These are phyloP conservation scores for Ogataea hybrid DNA, from an alignment of 1,139 yeast genomes.

Conservation along the genomic window DNA sequence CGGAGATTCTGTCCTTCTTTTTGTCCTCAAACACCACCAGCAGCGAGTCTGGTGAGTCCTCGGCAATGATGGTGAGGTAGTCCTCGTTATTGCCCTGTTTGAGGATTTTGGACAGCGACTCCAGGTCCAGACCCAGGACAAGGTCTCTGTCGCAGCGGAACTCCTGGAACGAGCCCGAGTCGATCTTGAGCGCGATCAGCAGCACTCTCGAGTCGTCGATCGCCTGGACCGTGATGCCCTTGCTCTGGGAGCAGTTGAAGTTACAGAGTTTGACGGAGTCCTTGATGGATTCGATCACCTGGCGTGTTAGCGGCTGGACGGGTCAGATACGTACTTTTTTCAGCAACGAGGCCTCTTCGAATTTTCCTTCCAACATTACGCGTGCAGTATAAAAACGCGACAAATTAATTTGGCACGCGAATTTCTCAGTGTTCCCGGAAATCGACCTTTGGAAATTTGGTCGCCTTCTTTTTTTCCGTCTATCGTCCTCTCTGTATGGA, in stretches of 20 bases:
- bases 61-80: slow-evolving; percentile 83
- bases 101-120: slow-evolving; percentile 80
- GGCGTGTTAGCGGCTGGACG: slow-evolving; percentile 7
- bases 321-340: slow-evolving; percentile 53
- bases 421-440: not conserved
- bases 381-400: slow-evolving; percentile 12
- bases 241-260: slow-evolving; percentile 88
- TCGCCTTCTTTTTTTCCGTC: not conserved
- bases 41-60: slow-evolving; percentile 84
- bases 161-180: slow-evolving; percentile 85
- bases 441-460: slow-evolving; percentile 1
- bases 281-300: slow-evolving; percentile 85
- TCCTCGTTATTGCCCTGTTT: slow-evolving; percentile 92
- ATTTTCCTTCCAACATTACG: slow-evolving; percentile 92
- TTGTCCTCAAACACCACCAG: slow-evolving; percentile 87
- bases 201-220: slow-evolving; percentile 97
- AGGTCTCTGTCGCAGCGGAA: slow-evolving; percentile 95
- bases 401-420: slow-evolving; percentile 4
- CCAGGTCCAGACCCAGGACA: slow-evolving; percentile 88
- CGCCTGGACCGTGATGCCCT: slow-evolving; percentile 93
- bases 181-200: slow-evolving; percentile 83
- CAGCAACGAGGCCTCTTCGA: slow-evolving; percentile 87
- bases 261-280: slow-evolving; percentile 94
- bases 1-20: slow-evolving; percentile 87
- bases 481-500: slow-evolving; percentile 46